Evolutionary conservation across 768 basidiomycete species (phyloP).

Genomic region (Termitomyces sp.): DNA sequence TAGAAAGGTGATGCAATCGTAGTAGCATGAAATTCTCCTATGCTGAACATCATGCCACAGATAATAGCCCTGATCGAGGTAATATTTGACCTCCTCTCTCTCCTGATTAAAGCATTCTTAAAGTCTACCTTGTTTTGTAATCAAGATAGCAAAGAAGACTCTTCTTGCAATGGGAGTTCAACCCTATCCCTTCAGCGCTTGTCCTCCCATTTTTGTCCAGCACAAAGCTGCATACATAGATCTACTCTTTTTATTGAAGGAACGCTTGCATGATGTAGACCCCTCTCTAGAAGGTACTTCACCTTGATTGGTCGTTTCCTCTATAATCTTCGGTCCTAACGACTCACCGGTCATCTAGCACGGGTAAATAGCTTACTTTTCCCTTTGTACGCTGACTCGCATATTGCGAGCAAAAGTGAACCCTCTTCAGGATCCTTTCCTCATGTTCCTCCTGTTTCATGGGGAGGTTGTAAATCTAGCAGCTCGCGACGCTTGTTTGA

Average conservation of each 20-base stretch:
- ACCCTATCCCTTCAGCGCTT: slow-evolving; percentile 40
- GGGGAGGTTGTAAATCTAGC: neutral
- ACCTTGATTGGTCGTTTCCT: neutral
- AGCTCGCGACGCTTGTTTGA: slow-evolving; percentile 9
- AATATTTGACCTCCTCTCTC: slow-evolving; percentile 11
- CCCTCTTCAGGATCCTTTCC: neutral
- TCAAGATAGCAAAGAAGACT: slow-evolving; percentile 42
- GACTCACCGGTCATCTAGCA: slow-evolving; percentile 15
- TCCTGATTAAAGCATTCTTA: slow-evolving; percentile 7
- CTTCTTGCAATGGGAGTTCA: slow-evolving; percentile 36
- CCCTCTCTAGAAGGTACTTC: slow-evolving; percentile 27
- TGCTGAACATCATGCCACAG: slow-evolving; percentile 22
- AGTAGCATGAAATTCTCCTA: neutral
- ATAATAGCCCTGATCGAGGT: slow-evolving; percentile 50
- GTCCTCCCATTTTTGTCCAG: slow-evolving; percentile 29
- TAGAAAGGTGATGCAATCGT: slow-evolving; percentile 24
- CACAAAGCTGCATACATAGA: slow-evolving; percentile 47
- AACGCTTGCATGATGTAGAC: slow-evolving; percentile 27
- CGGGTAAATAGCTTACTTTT: slow-evolving; percentile 28
- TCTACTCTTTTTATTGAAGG: slow-evolving; percentile 36
- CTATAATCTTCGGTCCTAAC: neutral
- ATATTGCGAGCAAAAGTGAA: slow-evolving; percentile 16
- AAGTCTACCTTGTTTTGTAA: neutral
- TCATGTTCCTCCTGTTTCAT: neutral
- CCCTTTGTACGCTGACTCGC: slow-evolving; percentile 26